phyloP scores from a whole-genome alignment of 2,329 filamentous ascomycete species.

The Colletotrichum siamense region DNA sequence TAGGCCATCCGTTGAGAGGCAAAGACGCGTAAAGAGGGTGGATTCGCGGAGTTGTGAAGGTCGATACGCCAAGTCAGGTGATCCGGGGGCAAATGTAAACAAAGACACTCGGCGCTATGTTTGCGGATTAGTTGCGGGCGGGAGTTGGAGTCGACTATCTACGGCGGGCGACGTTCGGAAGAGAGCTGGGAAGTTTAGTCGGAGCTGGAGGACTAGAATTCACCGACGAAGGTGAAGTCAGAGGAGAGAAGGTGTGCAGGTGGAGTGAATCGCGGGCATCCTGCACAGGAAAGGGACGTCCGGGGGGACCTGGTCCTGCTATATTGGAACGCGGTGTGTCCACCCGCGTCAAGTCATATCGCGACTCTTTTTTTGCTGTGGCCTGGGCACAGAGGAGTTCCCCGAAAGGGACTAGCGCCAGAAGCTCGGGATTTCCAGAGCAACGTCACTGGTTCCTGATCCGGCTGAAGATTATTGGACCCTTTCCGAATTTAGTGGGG shows the following conservation, averaged over 20 bases:
- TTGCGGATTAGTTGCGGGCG: background rate
- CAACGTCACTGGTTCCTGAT: slow-evolving; percentile 10
- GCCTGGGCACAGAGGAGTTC: background rate
- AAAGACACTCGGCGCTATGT: slow-evolving; percentile 2
- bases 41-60: background rate
- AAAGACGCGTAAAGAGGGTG: slow-evolving; percentile 5
- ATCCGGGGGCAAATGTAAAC: slow-evolving; percentile 19
- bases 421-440: slow-evolving; percentile 1
- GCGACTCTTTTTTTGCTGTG: slow-evolving; percentile 14
- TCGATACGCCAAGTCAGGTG: slow-evolving; percentile 20
- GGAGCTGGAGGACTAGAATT: background rate
- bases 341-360: slow-evolving; percentile 16
- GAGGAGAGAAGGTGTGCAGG: slow-evolving; percentile 13
- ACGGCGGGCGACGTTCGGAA: background rate
- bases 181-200: background rate
- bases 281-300: slow-evolving; percentile 20
- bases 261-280: slow-evolving; percentile 19
- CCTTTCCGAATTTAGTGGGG: background rate
- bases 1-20: slow-evolving; percentile 11
- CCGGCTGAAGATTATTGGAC: slow-evolving; percentile 6
- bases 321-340: slow-evolving; percentile 19
- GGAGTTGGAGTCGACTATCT: background rate
- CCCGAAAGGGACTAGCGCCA: slow-evolving; percentile 3
- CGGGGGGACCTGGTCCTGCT: slow-evolving; percentile 13
- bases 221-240: slow-evolving; percentile 1